Conservation (phyloP, 495 filamentous ascomycete genomes). For the Pyrenula massariospora region DNA sequence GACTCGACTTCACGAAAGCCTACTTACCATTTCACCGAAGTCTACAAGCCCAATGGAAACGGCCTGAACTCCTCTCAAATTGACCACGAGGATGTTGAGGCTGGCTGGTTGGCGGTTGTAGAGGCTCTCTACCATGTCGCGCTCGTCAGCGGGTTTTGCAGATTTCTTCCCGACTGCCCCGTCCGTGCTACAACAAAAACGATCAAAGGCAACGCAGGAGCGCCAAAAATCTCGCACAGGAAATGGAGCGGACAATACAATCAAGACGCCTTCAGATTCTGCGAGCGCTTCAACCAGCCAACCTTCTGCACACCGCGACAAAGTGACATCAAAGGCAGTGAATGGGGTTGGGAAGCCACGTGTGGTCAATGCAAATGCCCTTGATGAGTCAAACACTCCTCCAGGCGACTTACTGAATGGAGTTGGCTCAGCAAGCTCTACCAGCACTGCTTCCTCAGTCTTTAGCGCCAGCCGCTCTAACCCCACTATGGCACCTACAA, state of each 20-base stretch:
- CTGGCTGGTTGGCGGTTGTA: constrained; percentile 13
- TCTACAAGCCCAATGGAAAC: not conserved
- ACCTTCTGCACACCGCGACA: not conserved
- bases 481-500: constrained; percentile 23
- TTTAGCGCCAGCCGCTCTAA: constrained; percentile 33
- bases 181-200: constrained; percentile 47
- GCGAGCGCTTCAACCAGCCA: constrained; percentile 7
- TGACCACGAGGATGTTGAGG: constrained; percentile 24
- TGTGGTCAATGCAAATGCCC: constrained; percentile 4
- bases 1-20: not conserved
- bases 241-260: not conserved
- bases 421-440: constrained; percentile 54
- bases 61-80: not conserved
- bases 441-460: constrained; percentile 49
- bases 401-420: constrained; percentile 52
- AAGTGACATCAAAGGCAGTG: not conserved
- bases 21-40: not conserved
- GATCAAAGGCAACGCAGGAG: constrained; percentile 29
- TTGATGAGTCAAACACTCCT: constrained; percentile 46
- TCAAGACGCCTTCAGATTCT: constrained; percentile 13
- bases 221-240: constrained; percentile 8
- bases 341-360: not conserved
- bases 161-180: constrained; percentile 87
- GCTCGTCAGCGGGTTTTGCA: constrained; percentile 72
- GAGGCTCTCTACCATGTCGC: constrained; percentile 56